Evolutionary conservation across 2,329 filamentous ascomycete genomes (phyloP), one percentile per base, ranked within the genome.

Genomic region (Exophiala calicioides): DNA sequence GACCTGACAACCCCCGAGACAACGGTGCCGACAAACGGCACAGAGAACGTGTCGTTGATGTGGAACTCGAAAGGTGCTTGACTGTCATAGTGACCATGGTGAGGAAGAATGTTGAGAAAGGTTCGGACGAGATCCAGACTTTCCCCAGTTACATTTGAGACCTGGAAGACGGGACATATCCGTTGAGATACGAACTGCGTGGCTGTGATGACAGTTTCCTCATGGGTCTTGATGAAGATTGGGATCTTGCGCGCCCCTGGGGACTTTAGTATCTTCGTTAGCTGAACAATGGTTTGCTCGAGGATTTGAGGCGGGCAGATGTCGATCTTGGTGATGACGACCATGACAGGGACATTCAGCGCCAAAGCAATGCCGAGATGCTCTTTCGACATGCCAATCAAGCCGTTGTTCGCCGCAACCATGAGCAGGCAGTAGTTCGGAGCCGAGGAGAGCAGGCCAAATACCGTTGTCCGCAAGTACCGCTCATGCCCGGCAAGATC

Each of bases 361-460:
- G 93, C 90, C 23, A 97, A 74, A 0, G 93, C 91, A 55, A 98
- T 95, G 12, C 93, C 93, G 3, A 98, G 74, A 67, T 98, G 93
- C 72, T 98, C 93, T 76, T 94, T 95, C 69, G 88, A 95, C 93
- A 97, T 98, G 15, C 93, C 93, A 35, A 97, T 88, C 34, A 98
- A 75, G 3, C 93, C 93, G 63, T 98, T 97, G 62, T 98, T 98
- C 13, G 93, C 93, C 9, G 93, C 93, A 0, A 98, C 93, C 93
- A 98, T 98, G 36, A 98, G 80, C 20, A 98, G 72, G 65, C 93
- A 97, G 73, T 97, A 98, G 63, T 97, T 95, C 0, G 93, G 93
- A 72, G 90, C 94, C 68, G 88, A 94, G 44, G 89, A 95, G 18
- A 98, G 73, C 58, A 98, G 77, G 2, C 93, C 93, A 63, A 98